Evolutionary conservation across 441 rosid species (phyloP), one percentile per base, ranked within the genome.

Genomic region (Adansonia grandidieri): DNA sequence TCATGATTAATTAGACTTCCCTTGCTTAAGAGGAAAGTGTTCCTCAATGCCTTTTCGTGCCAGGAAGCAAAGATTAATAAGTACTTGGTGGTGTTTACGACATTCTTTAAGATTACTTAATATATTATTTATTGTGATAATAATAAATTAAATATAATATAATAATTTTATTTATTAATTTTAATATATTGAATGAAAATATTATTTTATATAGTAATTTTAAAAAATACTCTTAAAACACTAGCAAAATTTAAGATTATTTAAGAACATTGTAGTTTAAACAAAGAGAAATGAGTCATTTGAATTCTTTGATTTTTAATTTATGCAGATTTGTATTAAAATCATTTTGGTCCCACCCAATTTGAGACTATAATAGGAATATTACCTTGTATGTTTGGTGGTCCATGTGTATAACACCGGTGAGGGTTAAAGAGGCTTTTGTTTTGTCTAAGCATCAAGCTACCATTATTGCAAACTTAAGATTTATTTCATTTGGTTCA

Each of bases 11-110:
- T 53, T 15, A n/a, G 19, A 10, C 15, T 17, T 65, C 22, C 9
- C 22, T 65, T 68, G 54, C 72, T 68, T 68, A 68, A 17, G 56
- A 47, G 37, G 56, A 5, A 68, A 19, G 73, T 68, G 73, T 45
- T 47, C 53, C 3, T 68, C 60, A 5, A 37, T 0, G 42, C 4
- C 42, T 37, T 37, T 37, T 37, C 42, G 42, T 37, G 42, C 42
- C 42, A 37, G 42, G 42, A 37, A 37, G 42, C 42, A 37, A 37
- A 37, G 42, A 37, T 37, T 37, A 37, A 37, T 37, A 37, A 37
- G 42, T 37, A 37, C 42, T 37, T 37, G 5, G 42, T 37, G 42
- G 42, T 37, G 42, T 37, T 37, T 37, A 37, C 6, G 42, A 5
- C 6, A 37, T 37, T 37, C 6, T 37, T 37, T 37, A 37, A 37